phyloP scores from a whole-genome alignment of 2,329 filamentous ascomycete species.

The Penicillium sp. region DNA sequence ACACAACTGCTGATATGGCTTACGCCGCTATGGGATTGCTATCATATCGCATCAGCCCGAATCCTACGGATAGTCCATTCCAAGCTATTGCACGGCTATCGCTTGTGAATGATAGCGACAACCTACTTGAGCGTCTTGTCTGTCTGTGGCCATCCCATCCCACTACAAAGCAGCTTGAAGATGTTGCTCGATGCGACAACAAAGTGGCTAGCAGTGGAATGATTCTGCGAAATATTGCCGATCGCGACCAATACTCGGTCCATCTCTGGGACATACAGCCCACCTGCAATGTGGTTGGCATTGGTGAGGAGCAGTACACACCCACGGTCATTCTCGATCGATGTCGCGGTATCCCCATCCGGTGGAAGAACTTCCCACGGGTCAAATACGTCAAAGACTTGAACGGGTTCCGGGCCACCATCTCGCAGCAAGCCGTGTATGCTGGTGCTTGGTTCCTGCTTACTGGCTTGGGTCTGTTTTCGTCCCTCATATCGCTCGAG shows the following conservation, averaged over 20 bases:
- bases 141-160: not conserved
- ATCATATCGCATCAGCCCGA: not conserved
- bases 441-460: conserved; percentile 14
- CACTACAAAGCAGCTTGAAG: not conserved
- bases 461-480: conserved; percentile 8
- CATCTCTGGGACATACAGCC: conserved; percentile 38
- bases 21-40: not conserved
- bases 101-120: not conserved
- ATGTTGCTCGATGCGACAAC: not conserved
- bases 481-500: not conserved
- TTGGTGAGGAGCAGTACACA: conserved; percentile 30
- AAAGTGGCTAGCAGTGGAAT: conserved; percentile 6
- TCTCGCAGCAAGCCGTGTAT: conserved; percentile 12
- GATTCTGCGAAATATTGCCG: conserved; percentile 20
- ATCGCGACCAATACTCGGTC: conserved; percentile 27
- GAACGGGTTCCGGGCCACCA: conserved; percentile 7
- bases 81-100: not conserved
- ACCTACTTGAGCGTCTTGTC: not conserved
- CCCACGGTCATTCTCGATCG: conserved; percentile 11
- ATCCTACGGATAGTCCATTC: not conserved
- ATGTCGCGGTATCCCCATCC: conserved; percentile 33
- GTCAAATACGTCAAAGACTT: conserved; percentile 20
- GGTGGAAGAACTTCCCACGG: conserved; percentile 34
- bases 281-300: conserved; percentile 33
- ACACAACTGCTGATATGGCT: not conserved